Base-by-base conservation (phyloP, 177 flowering plant genomes). In the Tripterygium wilfordii region DNA sequence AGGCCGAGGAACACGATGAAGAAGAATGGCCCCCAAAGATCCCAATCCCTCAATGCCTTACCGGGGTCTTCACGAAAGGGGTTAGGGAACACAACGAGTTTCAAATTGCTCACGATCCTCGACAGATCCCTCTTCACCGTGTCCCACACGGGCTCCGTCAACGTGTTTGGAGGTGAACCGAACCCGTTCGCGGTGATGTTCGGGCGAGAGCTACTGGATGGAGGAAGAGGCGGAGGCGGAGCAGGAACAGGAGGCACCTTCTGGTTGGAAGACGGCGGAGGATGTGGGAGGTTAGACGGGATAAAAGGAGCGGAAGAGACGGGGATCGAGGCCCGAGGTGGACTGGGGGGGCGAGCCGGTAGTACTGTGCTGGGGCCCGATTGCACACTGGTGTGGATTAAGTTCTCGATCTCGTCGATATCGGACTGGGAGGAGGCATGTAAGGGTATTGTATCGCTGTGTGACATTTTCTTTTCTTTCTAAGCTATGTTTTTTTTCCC, bases 1-100 rank as follows among this genome's bases (percentile, higher is more conserved):
- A 90, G 90, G 4, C 98, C 98, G 26, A 90, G 70, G 56, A 90
- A 90, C 21, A 90, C 88, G 37, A 87, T 90, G 70, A 90, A 90
- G 84, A 90, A 90, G 49, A 90, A 90, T 0, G 98, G 98, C 2
- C 98, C 98, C 98, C 98, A 90, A 1, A 90, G 85, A 76, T 90
- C 98, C 98, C 98, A 90, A 78, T 90, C 98, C 48, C 98, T 67
- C 63, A 90, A 42, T 15, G 98, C 96, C 57, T 87, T 87, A 3
- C 98, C 96, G 0, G 98, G 98, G 56, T 90, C 98, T 29, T 90
- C 98, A 9, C 98, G 71, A 46, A 38, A 76, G 0, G 96, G 96
- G 46, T 90, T 90, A 0, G 98, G 98, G 39, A 90, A 88, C 50
- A 88, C 98, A 31, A 91, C 98, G 8, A 91, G 86, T 75, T 88